Evolutionary conservation across 108 stramenopile species (phyloP).

Genomic region (Pseudonitzschia pungens): DNA sequence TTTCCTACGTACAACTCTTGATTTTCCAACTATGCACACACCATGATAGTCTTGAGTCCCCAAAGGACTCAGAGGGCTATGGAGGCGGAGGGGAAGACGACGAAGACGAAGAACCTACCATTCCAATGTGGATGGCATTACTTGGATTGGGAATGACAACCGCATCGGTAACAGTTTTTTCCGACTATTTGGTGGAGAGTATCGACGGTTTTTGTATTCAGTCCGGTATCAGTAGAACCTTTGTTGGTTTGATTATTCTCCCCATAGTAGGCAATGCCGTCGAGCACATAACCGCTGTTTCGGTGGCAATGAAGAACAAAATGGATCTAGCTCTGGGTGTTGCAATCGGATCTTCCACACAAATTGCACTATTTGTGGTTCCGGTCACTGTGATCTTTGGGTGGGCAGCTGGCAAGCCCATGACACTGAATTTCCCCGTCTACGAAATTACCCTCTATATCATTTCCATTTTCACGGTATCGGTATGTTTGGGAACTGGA

Average conservation of each 20-base stretch:
- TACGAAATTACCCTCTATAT: conserved; percentile 84
- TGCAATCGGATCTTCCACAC: conserved; percentile 85
- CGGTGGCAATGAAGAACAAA: conserved; percentile 93
- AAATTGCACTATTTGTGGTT: conserved; percentile 89
- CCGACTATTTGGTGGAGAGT: conserved; percentile 74
- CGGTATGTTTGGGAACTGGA: conserved; percentile 59
- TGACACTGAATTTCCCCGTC: conserved; percentile 90
- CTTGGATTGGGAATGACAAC: conserved; percentile 70
- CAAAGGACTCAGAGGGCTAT: background rate
- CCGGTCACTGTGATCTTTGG: conserved; percentile 87
- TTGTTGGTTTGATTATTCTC: conserved; percentile 89
- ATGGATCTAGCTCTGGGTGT: conserved; percentile 93
- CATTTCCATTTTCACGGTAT: conserved; percentile 80
- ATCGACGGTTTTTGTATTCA: conserved; percentile 84
- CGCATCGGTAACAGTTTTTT: conserved; percentile 74
- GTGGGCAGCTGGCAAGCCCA: conserved; percentile 74
- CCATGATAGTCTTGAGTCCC: conserved; percentile 74
- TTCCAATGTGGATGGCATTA: conserved; percentile 74
- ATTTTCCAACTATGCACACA: conserved; percentile 94
- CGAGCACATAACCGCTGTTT: conserved; percentile 81
- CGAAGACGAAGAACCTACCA: conserved; percentile 41
- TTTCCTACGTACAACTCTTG: conserved; percentile 90
- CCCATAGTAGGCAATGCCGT: conserved; percentile 95
- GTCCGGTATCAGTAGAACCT: conserved; percentile 78
- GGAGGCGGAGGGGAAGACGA: background rate